Evolutionary conservation across 2,329 filamentous ascomycete genomes (phyloP), one percentile per base, ranked within the genome.

Genomic region (Epicoccum nigrum): DNA sequence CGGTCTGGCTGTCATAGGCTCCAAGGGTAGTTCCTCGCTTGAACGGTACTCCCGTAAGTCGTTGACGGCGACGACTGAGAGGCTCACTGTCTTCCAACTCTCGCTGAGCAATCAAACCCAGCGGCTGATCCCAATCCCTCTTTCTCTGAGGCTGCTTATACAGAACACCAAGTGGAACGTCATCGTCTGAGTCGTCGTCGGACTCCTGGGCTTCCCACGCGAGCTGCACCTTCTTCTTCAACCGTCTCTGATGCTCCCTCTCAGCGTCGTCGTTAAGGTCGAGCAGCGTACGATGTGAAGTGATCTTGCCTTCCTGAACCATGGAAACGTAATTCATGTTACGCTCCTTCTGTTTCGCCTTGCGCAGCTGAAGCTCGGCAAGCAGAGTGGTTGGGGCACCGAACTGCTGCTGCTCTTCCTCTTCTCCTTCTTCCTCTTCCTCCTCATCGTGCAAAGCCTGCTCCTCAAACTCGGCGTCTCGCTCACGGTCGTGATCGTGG

Each of bases 61-160:
- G 83, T 32, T 87, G 88, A 39, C 90, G 85, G 2, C 92, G 86
- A 31, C 82, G 82, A 63, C 88, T 92, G 16, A 97, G 78, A 0
- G 94, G 92, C 70, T 97, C 94, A 47, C 92, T 94, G 65, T 99
- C 94, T 70, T 99, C 94, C 59, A 94, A 77, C 52, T 95, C 88
- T 38, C 90, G 86, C 63, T 85, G 86, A 68, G 95, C 89, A 79
- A 94, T 86, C 48, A 94, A 73, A 4, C 90, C 90, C 4, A 91
- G 71, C 0, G 89, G 89, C 9, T 77, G 85, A 75, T 73, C 86
- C 81, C 57, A 86, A 65, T 74, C 76, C 7, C 45, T 58, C 64
- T 64, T n/a, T n/a, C n/a, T 42, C 53, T 72, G 56, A 83, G 81
- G 50, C 45, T 78, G 74, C 37, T 72, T 72, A 62, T 84, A 90